Evolutionary conservation across 164 flowering plant species (phyloP).

Genomic region (Macadamia tetraphylla): DNA sequence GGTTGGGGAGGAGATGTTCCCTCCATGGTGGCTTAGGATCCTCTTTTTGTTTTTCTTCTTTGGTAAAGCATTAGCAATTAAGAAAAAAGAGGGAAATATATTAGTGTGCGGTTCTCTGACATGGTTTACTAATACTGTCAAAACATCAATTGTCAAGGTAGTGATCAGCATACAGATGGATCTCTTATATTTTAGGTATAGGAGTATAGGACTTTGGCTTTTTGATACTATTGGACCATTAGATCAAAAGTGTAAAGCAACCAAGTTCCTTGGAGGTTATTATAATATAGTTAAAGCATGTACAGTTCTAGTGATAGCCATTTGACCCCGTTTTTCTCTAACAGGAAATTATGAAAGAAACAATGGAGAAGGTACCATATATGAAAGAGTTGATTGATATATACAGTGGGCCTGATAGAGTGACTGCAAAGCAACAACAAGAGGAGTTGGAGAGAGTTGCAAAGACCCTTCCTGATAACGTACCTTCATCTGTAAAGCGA

Average conservation of each 20-base stretch:
- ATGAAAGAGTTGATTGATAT: constrained; percentile 62
- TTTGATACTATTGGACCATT: no score
- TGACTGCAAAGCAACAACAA: constrained; percentile 74
- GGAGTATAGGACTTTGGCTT: no score
- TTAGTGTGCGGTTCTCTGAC: no score
- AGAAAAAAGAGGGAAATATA: no score
- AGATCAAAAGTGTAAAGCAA: neutral
- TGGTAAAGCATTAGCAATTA: no score
- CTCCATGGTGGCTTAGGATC: no score
- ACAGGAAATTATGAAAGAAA: constrained; percentile 64
- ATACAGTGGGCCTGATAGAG: constrained; percentile 71
- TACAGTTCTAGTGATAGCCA: neutral
- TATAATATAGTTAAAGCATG: neutral
- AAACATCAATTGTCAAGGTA: no score
- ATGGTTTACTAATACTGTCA: no score
- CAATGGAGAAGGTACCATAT: constrained; percentile 55
- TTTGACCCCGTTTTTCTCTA: constrained; percentile 9
- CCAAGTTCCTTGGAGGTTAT: neutral
- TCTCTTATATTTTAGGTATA: no score
- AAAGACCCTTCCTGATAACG: constrained; percentile 56
- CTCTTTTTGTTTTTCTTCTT: no score
- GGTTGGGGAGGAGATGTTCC: no score
- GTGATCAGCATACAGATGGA: no score
- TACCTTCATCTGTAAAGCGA: constrained; percentile 58
- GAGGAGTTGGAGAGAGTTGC: constrained; percentile 75